Conservation (phyloP, 208 protist genomes). For the Trypanosoma grayi region DNA sequence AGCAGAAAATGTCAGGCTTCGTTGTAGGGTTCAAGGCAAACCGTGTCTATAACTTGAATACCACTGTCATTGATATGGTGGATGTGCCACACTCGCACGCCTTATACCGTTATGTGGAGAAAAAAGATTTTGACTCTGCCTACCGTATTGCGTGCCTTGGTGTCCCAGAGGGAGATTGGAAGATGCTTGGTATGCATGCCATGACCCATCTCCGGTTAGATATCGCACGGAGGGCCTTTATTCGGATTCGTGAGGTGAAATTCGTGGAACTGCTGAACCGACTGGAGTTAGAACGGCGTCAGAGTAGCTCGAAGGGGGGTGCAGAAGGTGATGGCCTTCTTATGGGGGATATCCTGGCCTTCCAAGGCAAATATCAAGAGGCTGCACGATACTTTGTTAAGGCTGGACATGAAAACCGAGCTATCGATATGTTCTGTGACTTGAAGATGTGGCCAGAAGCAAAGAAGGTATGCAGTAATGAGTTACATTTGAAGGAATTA, state of each 20-base stretch:
- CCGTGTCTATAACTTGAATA: conserved; percentile 93
- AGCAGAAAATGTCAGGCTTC: conserved; percentile 91
- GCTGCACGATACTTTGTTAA: conserved; percentile 89
- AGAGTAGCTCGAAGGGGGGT: conserved; percentile 28
- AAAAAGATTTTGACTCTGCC: conserved; percentile 85
- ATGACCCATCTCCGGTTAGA: conserved; percentile 89
- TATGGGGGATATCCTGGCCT: conserved; percentile 90
- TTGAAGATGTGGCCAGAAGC: conserved; percentile 94
- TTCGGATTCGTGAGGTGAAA: conserved; percentile 88
- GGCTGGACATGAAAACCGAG: conserved; percentile 58
- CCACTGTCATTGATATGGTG: conserved; percentile 77
- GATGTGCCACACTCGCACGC: conserved; percentile 93
- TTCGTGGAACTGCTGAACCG: conserved; percentile 91
- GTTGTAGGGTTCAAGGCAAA: conserved; percentile 96
- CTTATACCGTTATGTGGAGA: conserved; percentile 91
- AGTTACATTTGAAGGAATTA: conserved; percentile 84
- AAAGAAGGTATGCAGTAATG: conserved; percentile 85
- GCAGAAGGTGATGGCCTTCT: conserved; percentile 54
- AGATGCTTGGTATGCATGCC: conserved; percentile 91
- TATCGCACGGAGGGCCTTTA: conserved; percentile 92
- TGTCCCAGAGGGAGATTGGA: conserved; percentile 94
- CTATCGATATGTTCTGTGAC: conserved; percentile 95
- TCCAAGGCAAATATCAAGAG: conserved; percentile 93
- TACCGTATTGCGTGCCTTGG: conserved; percentile 93
- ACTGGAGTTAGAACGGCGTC: conserved; percentile 73